Evolutionary conservation across 2,329 filamentous ascomycete genomes (phyloP), one percentile per base, ranked within the genome.

Genomic region (Monosporascus sp.): DNA sequence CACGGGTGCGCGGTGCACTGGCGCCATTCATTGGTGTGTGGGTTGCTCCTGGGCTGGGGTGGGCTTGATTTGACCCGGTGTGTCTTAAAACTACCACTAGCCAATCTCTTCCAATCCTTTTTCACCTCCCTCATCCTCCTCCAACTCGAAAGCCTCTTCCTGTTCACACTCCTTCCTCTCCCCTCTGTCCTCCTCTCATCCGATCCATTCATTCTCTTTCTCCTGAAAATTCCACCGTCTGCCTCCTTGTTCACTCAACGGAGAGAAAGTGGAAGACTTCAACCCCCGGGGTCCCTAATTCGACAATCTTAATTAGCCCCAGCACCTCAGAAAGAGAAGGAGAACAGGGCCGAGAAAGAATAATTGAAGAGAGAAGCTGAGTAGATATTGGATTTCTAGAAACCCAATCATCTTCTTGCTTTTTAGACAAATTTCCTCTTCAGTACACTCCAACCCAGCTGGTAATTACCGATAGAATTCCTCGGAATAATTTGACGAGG

Each of bases 91-190:
- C 69, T 70, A 70, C 69, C 66, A 66, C 67, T 69, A 67, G 64
- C 69, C 67, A 70, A 67, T 79, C 74, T 78, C 73, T 74, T 74
- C 77, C 77, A 78, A 75, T 80, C 78, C 77, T 76, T 78, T 76
- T 76, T 74, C 74, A 70, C 74, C 73, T 74, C 70, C 72, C 75
- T 71, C 70, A 73, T 78, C 74, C 74, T 78, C 72, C 73, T 79
- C 76, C 74, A 74, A 76, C 76, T 75, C 75, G 77, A 74, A 67
- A 68, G 59, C 67, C 63, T 68, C 20, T 67, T 70, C 64, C 68
- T 64, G 62, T 62, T 48, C 58, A 60, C 58, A 65, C 63, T 63
- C 67, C 65, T 65, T 65, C 62, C 55, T 54, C 67, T 65, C 65
- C 60, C 64, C 59, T 60, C 58, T 66, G 67, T 68, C 70, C 70